Base-by-base conservation (phyloP, 2,329 filamentous ascomycete genomes). In the Penicillium capsulatum region DNA sequence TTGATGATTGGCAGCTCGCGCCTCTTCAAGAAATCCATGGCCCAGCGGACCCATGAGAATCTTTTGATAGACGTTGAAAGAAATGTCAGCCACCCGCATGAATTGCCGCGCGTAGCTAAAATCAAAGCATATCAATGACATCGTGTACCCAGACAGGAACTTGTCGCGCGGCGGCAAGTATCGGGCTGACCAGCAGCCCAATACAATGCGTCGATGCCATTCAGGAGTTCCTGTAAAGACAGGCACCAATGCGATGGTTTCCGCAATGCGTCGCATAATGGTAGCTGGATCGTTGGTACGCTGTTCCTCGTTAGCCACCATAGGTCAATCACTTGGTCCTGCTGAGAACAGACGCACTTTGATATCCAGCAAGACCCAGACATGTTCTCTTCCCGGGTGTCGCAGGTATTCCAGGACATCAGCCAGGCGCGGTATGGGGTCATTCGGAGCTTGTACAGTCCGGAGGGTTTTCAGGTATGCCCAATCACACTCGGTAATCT, bases 321-420 rank as follows among this genome's bases (percentile, higher is more conserved):
- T 20, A 17, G n/a, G 4, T 34, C 10, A 22, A n/a, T 13, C 17
- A 19, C 17, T 14, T 11, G 5, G 26, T 4, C 26, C 4, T 28
- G 13, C n/a, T n/a, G 26, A 28, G 13, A 11, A 19, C 7, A 13
- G 14, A 35, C 19, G 14, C 63, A 86, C 82, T 72, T 96, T 97
- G 61, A 97, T 86, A 61, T 97, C 91, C 3, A 97, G 70, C 45
- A 96, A 65, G 4, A 92, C 55, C 90, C 90, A 95, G 7, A 90
- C 72, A 30, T 83, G 63, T 54, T 86, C 79, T 27, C 76, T 61
- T 1, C 73, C 82, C 0, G 81, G 81, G 49, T 77, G 69, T 0
- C 77, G 72, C 36, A 97, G 63, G 57, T 83, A 91, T 42, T 78
- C 73, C 7, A 96, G 70, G 37, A 96, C 67, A 55, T 96, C 90